phyloP scores from a whole-genome alignment of 225 moss, liverwort and hornwort genomes.

The Rhytidiadelphus loreus region DNA sequence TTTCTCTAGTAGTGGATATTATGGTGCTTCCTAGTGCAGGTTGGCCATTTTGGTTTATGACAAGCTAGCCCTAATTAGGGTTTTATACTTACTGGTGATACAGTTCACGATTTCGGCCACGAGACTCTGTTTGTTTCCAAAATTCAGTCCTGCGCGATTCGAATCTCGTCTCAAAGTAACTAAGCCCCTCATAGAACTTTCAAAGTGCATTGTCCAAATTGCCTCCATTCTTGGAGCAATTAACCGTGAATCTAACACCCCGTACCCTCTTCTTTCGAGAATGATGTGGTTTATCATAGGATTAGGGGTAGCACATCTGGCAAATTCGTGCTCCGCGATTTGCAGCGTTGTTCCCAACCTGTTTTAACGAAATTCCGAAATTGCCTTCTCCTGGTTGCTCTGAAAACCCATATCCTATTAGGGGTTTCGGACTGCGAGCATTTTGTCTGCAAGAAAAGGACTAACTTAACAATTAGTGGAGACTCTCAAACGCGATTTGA shows the following conservation, averaged over 20 bases:
- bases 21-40: neutral
- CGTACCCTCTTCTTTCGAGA: neutral
- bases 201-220: neutral
- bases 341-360: neutral
- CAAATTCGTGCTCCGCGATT: neutral
- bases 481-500: neutral
- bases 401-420: neutral
- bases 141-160: neutral
- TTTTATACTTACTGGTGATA: neutral
- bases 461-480: too few relatives aligned
- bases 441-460: neutral
- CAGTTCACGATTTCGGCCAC: neutral
- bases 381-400: neutral
- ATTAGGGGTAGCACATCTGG: neutral
- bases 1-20: neutral
- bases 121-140: neutral
- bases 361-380: too few relatives aligned
- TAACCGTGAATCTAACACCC: neutral
- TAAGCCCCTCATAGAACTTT: neutral
- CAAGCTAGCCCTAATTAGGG: neutral
- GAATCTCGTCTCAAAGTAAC: neutral
- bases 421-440: neutral
- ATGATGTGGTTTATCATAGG: neutral
- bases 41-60: neutral
- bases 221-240: neutral